These are phyloP conservation scores for Thielaviopsis musarum DNA, from an alignment of 2,329 filamentous ascomycete genomes.

Conservation along the genomic window DNA sequence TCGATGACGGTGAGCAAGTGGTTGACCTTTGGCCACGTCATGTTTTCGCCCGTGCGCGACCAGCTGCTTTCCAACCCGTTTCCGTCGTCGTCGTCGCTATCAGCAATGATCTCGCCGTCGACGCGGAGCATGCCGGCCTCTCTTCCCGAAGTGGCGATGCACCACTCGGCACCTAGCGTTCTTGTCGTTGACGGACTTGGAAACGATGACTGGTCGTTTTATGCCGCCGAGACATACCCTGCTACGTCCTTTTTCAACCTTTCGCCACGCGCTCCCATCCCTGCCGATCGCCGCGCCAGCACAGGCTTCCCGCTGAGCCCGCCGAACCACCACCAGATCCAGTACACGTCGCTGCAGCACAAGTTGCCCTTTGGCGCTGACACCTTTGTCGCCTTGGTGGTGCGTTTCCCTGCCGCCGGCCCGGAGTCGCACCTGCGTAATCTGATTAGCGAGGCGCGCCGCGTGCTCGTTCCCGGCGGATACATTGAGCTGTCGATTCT, in stretches of 20 bases:
- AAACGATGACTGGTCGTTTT: constrained; percentile 81
- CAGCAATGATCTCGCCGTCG: constrained; percentile 13
- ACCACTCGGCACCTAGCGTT: constrained; percentile 37
- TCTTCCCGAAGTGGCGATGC: neutral
- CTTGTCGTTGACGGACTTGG: constrained; percentile 70
- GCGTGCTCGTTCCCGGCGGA: constrained; percentile 61
- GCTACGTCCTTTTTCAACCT: constrained; percentile 62
- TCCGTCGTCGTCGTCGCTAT: constrained; percentile 17
- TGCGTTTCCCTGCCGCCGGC: constrained; percentile 57
- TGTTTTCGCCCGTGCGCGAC: constrained; percentile 65
- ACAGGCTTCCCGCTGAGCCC: constrained; percentile 38
- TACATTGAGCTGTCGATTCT: constrained; percentile 65
- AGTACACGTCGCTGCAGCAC: constrained; percentile 42
- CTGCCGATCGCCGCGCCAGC: constrained; percentile 25
- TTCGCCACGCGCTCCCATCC: constrained; percentile 38
- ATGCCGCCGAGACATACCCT: constrained; percentile 65
- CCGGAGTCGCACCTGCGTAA: constrained; percentile 53
- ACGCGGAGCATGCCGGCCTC: neutral
- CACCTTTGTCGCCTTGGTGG: constrained; percentile 60
- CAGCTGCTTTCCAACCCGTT: constrained; percentile 33
- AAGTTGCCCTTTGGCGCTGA: constrained; percentile 61
- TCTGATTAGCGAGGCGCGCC: constrained; percentile 56
- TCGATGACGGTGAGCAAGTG: constrained; percentile 78
- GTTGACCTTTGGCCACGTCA: constrained; percentile 68
- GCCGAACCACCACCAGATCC: constrained; percentile 59